Evolutionary conservation across 2,329 filamentous ascomycete genomes (phyloP), one percentile per base, ranked within the genome.

Genomic region (Alternaria conjuncta): DNA sequence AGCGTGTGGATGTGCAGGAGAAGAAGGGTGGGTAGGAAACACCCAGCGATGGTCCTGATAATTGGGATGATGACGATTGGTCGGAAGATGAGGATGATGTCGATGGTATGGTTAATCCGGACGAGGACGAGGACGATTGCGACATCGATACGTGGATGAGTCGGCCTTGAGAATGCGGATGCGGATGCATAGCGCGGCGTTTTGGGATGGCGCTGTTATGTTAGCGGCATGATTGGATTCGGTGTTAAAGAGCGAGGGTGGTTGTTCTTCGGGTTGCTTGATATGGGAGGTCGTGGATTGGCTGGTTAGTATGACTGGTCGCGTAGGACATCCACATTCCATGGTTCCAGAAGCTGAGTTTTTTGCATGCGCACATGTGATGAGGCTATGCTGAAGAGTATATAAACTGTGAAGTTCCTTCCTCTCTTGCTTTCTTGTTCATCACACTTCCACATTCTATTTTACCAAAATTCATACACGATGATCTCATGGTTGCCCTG

Each of bases 1-100:
- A 71, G 55, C 71, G 76, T 44, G 70, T 75, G 57, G 74, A 78
- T 60, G 36, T 66, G 43, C 53, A 57, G 32, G 70, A 73, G 63
- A 74, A 67, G 56, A 76, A 72, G 61, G 74, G 74, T 10, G 70
- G 70, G 2, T 73, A 63, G 32, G 5, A 9, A 5, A 3, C n/a
- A 9, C 25, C 21, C 21, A 21, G 21, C 21, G 21, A 21, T 21
- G 21, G 21, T 21, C 21, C 8, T 8, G 32, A 41, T 18, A 10
- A n/a, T 4, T 41, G 36, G 36, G 36, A 41, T 18, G 36, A 41
- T 18, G 1, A 1, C 1, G 36, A 18, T 41, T 18, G n/a, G 36
- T 18, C 8, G 36, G 36, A 41, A 0, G 15, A 41, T 41, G 36
- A 18, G 36, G 1, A 41, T 18, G 36, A 41, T 2, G 1, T 41